phyloP scores from a whole-genome alignment of 2,329 filamentous ascomycete species.

The Aureobasidium sp. region DNA sequence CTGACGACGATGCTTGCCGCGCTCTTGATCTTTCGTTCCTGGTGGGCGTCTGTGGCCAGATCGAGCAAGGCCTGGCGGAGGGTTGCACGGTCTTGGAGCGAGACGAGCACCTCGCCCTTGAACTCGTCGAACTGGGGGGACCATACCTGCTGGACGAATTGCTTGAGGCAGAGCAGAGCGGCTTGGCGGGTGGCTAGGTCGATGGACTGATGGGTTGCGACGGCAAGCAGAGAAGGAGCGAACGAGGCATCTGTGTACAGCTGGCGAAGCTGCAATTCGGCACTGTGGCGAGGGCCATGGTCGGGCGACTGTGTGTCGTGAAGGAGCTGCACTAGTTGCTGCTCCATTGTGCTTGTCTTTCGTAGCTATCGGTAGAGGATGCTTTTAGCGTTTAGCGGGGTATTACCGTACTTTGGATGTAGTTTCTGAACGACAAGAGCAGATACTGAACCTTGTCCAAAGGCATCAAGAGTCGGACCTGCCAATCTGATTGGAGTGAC shows the following conservation, averaged over 20 bases:
- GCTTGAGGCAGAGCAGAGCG: constrained; percentile 70
- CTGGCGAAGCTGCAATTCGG: constrained; percentile 73
- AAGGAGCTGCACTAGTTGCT: constrained; percentile 82
- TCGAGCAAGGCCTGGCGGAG: constrained; percentile 70
- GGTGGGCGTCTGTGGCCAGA: constrained; percentile 64
- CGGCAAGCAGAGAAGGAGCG: constrained; percentile 69
- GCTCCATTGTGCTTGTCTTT: constrained; percentile 64
- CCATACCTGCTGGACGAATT: constrained; percentile 82
- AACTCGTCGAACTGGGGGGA: constrained; percentile 66
- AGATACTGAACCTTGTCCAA: too few relatives aligned
- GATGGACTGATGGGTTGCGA: constrained; percentile 70
- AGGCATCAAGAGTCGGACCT: too few relatives aligned
- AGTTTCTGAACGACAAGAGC: too few relatives aligned
- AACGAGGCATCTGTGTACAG: constrained; percentile 64
- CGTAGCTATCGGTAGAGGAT: too few relatives aligned
- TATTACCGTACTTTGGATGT: too few relatives aligned
- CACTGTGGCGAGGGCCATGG: constrained; percentile 72
- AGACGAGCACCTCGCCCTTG: constrained; percentile 59
- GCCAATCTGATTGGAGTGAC: too few relatives aligned
- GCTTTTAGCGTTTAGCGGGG: too few relatives aligned
- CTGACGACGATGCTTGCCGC: constrained; percentile 84
- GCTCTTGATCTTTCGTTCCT: constrained; percentile 78
- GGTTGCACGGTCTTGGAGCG: constrained; percentile 64
- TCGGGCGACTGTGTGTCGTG: constrained; percentile 75
- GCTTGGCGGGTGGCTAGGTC: constrained; percentile 72